These are phyloP conservation scores for Auricularia auricula-judae DNA, from an alignment of 768 basidiomycete species.

Conservation along the genomic window DNA sequence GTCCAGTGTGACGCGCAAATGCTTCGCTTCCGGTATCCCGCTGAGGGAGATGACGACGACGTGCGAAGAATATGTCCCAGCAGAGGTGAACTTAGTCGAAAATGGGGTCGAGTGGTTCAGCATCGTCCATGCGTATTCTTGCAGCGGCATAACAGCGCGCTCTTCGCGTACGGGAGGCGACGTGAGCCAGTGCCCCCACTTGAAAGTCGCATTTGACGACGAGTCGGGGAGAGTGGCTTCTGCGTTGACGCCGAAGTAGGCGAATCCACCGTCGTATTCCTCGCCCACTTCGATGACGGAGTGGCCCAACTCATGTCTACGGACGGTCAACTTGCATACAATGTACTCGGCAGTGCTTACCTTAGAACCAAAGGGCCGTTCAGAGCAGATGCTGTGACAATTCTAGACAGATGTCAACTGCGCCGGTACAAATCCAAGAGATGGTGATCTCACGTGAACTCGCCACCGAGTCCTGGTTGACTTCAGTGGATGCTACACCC, in stretches of 20 bases:
- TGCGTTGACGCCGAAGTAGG: slow-evolving; percentile 63
- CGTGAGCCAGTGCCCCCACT: slow-evolving; percentile 68
- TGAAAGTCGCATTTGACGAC: slow-evolving; percentile 24
- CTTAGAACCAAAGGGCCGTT: slow-evolving; percentile 65
- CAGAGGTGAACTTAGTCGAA: slow-evolving; percentile 49
- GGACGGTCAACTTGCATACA: neutral
- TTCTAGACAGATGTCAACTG: slow-evolving; percentile 26
- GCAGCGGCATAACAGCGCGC: slow-evolving; percentile 64
- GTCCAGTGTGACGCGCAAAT: slow-evolving; percentile 51
- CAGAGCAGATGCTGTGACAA: slow-evolving; percentile 60
- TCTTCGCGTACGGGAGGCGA: slow-evolving; percentile 33
- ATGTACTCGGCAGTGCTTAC: neutral
- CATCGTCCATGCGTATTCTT: slow-evolving; percentile 65
- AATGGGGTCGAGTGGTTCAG: slow-evolving; percentile 51
- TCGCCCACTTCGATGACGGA: slow-evolving; percentile 70
- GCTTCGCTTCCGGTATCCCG: slow-evolving; percentile 43
- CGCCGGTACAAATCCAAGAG: neutral
- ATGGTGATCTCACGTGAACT: slow-evolving; percentile 50
- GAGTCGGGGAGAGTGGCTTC: slow-evolving; percentile 25
- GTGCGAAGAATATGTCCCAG: slow-evolving; percentile 50
- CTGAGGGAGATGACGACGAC: slow-evolving; percentile 63
- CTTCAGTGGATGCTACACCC: neutral
- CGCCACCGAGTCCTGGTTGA: slow-evolving; percentile 55
- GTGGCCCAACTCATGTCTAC: slow-evolving; percentile 63
- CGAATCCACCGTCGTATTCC: slow-evolving; percentile 72